Base-by-base conservation (phyloP, 2,329 filamentous ascomycete species). In the Alternaria longipes region DNA sequence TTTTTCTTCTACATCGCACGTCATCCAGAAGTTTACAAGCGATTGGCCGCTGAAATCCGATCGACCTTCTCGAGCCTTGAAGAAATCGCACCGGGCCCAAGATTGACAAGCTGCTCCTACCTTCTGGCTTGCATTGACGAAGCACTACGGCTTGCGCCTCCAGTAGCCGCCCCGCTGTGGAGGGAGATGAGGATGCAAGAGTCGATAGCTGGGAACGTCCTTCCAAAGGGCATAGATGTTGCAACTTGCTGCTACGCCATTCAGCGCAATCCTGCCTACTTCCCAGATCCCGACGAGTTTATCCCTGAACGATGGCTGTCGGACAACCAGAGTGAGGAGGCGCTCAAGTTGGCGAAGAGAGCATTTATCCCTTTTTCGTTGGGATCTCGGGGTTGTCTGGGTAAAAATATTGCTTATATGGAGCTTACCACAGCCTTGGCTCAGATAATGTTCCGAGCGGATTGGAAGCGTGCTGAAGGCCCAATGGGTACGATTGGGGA, bases 1-100 rank as follows among this genome's bases (percentile, higher is more conserved):
- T 65, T 64, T 4, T 68, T 80, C 58, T 79, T 78, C 66, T 80
- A 81, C 66, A 71, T 81, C 12, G 59, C 75, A 8, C 72, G 73
- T 11, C 69, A 80, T 52, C 68, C 74, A 5, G 52, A 61, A 22
- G 60, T 60, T 14, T 72, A 77, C 22, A 28, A 54, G 8, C 24
- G 26, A 11, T 45, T 69, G 3, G 53, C 51, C 3, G 9, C 40
- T 8, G 72, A 76, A 44, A 56, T 75, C 14, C 59, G 64, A 14
- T 36, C 14, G 1, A 60, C 60, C 2, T 68, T 72, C 28, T 28
- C 45, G 20, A n/a, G 22, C 30, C 49, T 59, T 14, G 55, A 65
- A 18, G 69, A 72, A 16, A 71, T 73, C 40, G 24, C 6, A 1
- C 36, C 50, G 16, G 69, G 71, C 6, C 30, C 60, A 1, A 47